phyloP scores from a whole-genome alignment of 2,329 filamentous ascomycete species.

The Balansia obtecta region DNA sequence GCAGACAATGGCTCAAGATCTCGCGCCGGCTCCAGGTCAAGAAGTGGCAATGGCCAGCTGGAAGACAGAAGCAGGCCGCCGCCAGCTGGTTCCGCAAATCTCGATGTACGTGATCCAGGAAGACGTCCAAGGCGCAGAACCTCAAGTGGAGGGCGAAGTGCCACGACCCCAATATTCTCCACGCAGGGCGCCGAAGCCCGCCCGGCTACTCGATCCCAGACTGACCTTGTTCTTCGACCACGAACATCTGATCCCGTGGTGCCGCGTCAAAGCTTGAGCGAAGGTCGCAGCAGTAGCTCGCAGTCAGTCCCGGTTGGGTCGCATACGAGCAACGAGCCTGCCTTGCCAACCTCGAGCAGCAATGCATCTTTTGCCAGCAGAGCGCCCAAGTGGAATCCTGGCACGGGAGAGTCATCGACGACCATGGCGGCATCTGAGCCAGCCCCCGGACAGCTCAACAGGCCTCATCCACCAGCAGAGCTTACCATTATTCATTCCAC shows the following conservation, averaged over 20 bases:
- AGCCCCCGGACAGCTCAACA: constrained; percentile 10
- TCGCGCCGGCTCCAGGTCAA: constrained; percentile 32
- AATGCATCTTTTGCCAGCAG: constrained; percentile 27
- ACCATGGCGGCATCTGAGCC: constrained; percentile 11
- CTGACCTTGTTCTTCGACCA: constrained; percentile 42
- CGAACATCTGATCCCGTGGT: constrained; percentile 24
- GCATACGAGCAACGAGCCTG: constrained; percentile 13
- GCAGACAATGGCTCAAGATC: constrained; percentile 20
- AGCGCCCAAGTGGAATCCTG: constrained; percentile 15
- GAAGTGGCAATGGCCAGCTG: constrained; percentile 27
- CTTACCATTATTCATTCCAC: constrained; percentile 25
- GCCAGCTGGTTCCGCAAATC: constrained; percentile 16
- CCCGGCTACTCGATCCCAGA: constrained; percentile 49
- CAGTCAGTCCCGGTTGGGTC: constrained; percentile 17
- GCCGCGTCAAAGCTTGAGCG: constrained; percentile 27
- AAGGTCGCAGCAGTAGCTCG: constrained; percentile 30
- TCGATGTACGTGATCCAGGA: constrained; percentile 19
- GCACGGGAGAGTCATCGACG: constrained; percentile 1
- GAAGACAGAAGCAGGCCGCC: constrained; percentile 42
- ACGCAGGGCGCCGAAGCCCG: constrained; percentile 28
- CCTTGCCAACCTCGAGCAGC: constrained; percentile 8
- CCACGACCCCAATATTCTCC: constrained; percentile 34
- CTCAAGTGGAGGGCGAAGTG: constrained; percentile 41
- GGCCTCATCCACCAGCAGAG: constrained; percentile 26
- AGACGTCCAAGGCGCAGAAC: constrained; percentile 33